Percentiles rank a stretch among this genome's conserved stretches.
Evolutionary conservation across 2,329 filamentous ascomycete species (phyloP).

Genomic region (Fusarium poae): DNA sequence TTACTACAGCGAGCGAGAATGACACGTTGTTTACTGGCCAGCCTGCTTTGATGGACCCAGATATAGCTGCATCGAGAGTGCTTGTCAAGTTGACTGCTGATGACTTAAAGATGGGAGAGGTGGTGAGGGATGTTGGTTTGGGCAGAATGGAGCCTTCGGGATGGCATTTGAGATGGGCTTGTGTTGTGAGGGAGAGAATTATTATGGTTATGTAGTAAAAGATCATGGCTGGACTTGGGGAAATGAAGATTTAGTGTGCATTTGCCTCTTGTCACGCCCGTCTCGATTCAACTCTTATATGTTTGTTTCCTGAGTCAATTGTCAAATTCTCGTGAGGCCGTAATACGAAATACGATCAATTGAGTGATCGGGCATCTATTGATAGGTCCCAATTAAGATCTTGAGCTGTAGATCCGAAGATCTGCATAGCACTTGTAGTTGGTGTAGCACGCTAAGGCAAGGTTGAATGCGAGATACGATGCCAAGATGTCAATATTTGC

Average conservation of each 20-base stretch:
- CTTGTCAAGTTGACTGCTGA: slow-evolving; percentile 50
- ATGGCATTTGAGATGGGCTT: slow-evolving; percentile 46
- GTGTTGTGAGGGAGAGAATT: neutral
- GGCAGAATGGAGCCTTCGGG: slow-evolving; percentile 52
- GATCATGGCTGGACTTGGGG: slow-evolving; percentile 9
- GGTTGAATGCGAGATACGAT: no score
- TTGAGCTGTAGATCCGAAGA: no score
- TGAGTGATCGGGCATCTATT: neutral
- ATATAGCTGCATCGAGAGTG: slow-evolving; percentile 50
- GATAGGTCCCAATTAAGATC: no score
- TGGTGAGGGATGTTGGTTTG: slow-evolving; percentile 44
- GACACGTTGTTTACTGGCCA: slow-evolving; percentile 55
- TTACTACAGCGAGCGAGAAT: slow-evolving; percentile 56
- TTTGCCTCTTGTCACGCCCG: neutral
- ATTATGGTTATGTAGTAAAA: neutral
- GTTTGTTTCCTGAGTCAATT: no score
- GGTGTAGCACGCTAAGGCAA: no score
- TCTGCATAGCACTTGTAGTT: no score
- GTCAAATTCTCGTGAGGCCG: neutral
- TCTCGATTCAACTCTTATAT: slow-evolving; percentile 14
- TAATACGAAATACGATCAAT: slow-evolving; percentile 23
- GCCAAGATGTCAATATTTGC: neutral
- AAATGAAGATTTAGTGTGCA: neutral
- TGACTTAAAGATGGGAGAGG: slow-evolving; percentile 47
- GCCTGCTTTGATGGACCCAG: slow-evolving; percentile 51